These are phyloP conservation scores for Capsicum baccatum DNA, from an alignment of 257 asterid species.

Conservation along the genomic window DNA sequence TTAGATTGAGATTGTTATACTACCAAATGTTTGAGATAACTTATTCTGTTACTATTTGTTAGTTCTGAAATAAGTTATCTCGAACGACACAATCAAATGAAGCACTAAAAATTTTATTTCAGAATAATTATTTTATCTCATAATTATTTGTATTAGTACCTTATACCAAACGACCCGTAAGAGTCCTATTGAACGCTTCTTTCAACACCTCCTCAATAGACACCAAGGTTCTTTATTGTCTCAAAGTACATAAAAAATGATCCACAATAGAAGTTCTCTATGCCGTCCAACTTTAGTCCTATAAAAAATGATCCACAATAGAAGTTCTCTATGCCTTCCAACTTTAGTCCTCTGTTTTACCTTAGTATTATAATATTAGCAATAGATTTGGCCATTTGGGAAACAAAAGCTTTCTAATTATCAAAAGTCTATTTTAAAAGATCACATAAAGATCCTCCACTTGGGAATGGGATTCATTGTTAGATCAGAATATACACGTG, in stretches of 20 bases:
- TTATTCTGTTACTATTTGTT: too few relatives aligned
- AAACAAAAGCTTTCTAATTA: conserved; percentile 27
- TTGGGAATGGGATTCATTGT: conserved; percentile 39
- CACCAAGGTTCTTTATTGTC: conserved; percentile 36
- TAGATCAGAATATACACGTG: conserved; percentile 49
- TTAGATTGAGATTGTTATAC: too few relatives aligned
- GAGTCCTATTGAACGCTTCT: neutral
- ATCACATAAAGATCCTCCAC: conserved; percentile 36
- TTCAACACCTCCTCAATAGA: conserved; percentile 28
- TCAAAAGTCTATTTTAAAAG: neutral
- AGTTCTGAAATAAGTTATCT: too few relatives aligned
- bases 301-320: conserved; percentile 20
- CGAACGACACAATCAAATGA: too few relatives aligned
- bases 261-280: conserved; percentile 34
- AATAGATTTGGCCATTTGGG: conserved; percentile 28
- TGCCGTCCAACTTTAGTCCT: conserved; percentile 37
- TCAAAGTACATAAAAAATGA: conserved; percentile 27
- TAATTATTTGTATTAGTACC: too few relatives aligned
- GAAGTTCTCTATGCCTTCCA: conserved; percentile 38
- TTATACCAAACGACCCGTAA: too few relatives aligned
- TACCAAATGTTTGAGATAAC: too few relatives aligned
- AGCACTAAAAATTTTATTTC: too few relatives aligned
- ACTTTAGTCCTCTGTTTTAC: conserved; percentile 32
- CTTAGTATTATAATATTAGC: conserved; percentile 25
- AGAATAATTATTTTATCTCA: too few relatives aligned